These are phyloP conservation scores for Hippophae gyantsensis DNA, from an alignment of 306 rosid genomes.

Conservation along the genomic window DNA sequence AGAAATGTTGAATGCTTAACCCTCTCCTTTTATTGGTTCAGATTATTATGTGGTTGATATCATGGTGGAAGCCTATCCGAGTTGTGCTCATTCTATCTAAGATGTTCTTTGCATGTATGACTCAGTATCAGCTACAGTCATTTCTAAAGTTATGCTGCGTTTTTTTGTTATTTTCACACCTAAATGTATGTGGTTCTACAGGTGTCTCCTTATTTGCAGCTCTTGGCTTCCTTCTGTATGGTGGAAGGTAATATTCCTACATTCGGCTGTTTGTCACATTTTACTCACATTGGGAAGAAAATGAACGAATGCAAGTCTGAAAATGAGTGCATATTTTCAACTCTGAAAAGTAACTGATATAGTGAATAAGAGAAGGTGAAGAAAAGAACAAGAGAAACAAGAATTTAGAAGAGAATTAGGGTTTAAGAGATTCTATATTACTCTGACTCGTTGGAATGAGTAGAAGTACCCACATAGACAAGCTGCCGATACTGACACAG, in stretches of 20 bases:
- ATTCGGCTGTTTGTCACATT: conserved; percentile 14
- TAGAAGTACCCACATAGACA: too few relatives aligned
- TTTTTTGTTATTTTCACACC: conserved; percentile 13
- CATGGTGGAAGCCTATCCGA: conserved; percentile 83
- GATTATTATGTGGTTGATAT: conserved; percentile 79
- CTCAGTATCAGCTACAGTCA: conserved; percentile 2
- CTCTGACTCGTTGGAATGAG: too few relatives aligned
- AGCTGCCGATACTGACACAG: too few relatives aligned
- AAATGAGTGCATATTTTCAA: background rate
- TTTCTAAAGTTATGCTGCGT: background rate
- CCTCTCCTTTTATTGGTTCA: conserved; percentile 19
- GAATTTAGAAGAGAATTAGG: too few relatives aligned
- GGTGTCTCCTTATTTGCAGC: conserved; percentile 95
- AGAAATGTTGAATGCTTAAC: conserved; percentile 1
- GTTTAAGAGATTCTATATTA: too few relatives aligned
- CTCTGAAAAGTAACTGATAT: too few relatives aligned
- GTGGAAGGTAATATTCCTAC: conserved; percentile 68
- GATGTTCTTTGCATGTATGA: conserved; percentile 86
- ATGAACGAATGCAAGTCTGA: conserved; percentile 13
- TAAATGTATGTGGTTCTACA: conserved; percentile 28
- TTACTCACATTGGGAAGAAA: conserved; percentile 9
- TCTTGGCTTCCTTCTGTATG: conserved; percentile 92
- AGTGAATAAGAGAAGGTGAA: too few relatives aligned
- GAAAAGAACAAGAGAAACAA: too few relatives aligned
- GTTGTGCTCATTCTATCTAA: conserved; percentile 53